A percentile compares a stretch with the other conserved stretches of the same genome.
These are phyloP conservation scores for Kokia cookei DNA, from an alignment of 441 rosid genomes.

Conservation along the genomic window DNA sequence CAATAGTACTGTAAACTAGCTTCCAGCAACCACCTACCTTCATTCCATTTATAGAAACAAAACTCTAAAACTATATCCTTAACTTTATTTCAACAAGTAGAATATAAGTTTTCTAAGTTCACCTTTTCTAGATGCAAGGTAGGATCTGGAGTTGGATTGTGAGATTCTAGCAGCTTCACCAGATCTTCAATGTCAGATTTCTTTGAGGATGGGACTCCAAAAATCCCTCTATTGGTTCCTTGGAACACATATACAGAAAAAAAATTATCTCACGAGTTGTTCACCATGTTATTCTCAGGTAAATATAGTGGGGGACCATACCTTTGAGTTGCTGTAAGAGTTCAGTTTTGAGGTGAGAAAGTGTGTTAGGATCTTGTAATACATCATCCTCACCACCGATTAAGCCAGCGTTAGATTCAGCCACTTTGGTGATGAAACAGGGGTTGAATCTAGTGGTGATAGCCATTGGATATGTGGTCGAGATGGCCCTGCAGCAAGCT, in stretches of 20 bases:
- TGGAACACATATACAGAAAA: background rate
- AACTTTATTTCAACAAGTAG: background rate
- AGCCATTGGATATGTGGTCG: slow-evolving; percentile 16
- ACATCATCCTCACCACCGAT: slow-evolving; percentile 14
- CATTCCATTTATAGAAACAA: slow-evolving; percentile 17
- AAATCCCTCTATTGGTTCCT: slow-evolving; percentile 80
- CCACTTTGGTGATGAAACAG: slow-evolving; percentile 31
- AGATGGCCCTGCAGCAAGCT: slow-evolving; percentile 7
- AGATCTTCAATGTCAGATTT: slow-evolving; percentile 55
- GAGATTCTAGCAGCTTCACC: slow-evolving; percentile 60
- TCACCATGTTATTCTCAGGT: background rate
- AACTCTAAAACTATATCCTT: background rate
- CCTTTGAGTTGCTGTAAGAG: slow-evolving; percentile 53
- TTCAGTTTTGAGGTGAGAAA: slow-evolving; percentile 40
- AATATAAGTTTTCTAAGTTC: background rate
- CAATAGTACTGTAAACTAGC: slow-evolving; percentile 69
- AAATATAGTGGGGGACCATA: slow-evolving; percentile 5
- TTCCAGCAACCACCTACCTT: slow-evolving; percentile 78
- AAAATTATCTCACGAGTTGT: background rate
- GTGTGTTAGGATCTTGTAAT: slow-evolving; percentile 9
- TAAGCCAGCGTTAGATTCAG: slow-evolving; percentile 41
- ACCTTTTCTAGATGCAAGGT: slow-evolving; percentile 56
- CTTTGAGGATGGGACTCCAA: slow-evolving; percentile 61
- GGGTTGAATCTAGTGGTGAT: slow-evolving; percentile 22
- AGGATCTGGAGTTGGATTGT: slow-evolving; percentile 74